Percentiles rank a stretch among this genome's conserved stretches.
Evolutionary conservation across 257 asterid species (phyloP).

Genomic region (Solanum peruvianum): DNA sequence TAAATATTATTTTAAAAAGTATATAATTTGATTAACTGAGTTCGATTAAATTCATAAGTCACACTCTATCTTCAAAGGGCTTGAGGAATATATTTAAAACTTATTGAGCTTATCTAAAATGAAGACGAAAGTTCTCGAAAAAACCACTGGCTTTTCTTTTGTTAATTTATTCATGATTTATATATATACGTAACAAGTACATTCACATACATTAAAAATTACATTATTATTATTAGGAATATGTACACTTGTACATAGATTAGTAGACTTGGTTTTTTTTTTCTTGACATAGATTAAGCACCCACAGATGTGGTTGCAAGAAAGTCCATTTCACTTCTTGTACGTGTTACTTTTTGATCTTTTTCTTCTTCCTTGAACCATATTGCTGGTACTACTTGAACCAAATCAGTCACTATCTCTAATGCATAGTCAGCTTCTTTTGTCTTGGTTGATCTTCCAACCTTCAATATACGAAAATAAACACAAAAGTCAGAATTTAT

Average conservation of each 20-base stretch:
- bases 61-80: too few relatives aligned
- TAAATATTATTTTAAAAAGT: too few relatives aligned
- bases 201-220: background rate
- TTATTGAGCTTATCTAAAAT: background rate
- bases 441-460: slow-evolving; percentile 47
- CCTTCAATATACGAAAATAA: slow-evolving; percentile 16
- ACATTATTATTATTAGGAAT: background rate
- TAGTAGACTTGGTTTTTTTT: background rate
- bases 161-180: background rate
- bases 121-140: background rate
- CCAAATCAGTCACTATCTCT: slow-evolving; percentile 34
- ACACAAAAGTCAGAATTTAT: background rate
- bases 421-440: slow-evolving; percentile 68
- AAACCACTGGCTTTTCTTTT: background rate
- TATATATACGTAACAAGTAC: background rate
- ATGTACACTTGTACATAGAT: background rate
- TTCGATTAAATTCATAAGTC: accelerated
- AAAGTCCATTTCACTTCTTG: slow-evolving; percentile 42
- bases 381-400: slow-evolving; percentile 59
- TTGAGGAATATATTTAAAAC: background rate
- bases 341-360: slow-evolving; percentile 9
- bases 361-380: slow-evolving; percentile 32
- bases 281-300: slow-evolving; percentile 24
- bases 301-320: slow-evolving; percentile 43
- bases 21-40: too few relatives aligned